phyloP scores from a whole-genome alignment of 129 eudicot species.

The Dittrichia graveolens region DNA sequence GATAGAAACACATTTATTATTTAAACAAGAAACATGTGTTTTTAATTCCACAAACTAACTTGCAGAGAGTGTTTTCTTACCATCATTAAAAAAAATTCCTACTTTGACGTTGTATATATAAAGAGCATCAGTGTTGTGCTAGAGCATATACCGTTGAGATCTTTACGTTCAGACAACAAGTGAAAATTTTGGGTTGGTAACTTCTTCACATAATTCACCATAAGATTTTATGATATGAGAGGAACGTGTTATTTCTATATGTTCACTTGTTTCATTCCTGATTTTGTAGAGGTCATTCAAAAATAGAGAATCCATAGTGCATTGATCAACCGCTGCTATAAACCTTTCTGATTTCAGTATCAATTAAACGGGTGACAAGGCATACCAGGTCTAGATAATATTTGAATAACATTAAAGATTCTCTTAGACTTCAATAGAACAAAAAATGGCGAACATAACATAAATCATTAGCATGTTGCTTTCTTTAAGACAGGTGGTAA shows the following conservation, averaged over 20 bases:
- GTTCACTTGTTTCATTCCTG: constrained; percentile 11
- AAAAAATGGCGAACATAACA: constrained; percentile 5
- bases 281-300: background rate
- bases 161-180: constrained; percentile 6
- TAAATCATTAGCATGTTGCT: background rate
- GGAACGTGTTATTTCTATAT: constrained; percentile 1
- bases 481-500: constrained; percentile 8
- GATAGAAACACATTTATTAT: background rate
- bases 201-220: constrained; percentile 11
- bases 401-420: background rate
- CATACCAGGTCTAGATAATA: constrained; percentile 6
- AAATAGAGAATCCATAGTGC: constrained; percentile 5
- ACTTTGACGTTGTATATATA: background rate
- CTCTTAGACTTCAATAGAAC: constrained; percentile 3
- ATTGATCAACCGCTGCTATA: background rate
- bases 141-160: constrained; percentile 2
- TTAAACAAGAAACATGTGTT: constrained; percentile 1
- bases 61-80: background rate
- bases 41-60: background rate
- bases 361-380: constrained; percentile 5
- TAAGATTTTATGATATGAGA: constrained; percentile 13
- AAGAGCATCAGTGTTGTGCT: background rate
- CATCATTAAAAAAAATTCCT: background rate
- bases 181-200: background rate
- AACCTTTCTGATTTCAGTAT: background rate